Base-by-base conservation (phyloP, 345 rosid species). In the Passiflora organensis region DNA sequence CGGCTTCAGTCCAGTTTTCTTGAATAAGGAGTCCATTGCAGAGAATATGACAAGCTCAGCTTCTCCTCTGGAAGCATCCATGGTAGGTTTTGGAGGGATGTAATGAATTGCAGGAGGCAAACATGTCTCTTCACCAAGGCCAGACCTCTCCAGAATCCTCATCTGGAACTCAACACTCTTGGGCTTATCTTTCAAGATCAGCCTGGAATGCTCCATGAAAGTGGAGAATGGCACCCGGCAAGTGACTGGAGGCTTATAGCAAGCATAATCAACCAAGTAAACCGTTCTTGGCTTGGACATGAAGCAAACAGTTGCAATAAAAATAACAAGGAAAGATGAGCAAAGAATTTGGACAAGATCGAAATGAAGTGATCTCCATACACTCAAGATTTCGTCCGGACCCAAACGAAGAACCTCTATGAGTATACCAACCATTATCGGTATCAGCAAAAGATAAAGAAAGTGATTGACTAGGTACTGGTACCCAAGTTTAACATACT, bases 181-280 rank as follows among this genome's bases (percentile, higher is more conserved):
- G 13, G 72, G 72, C 19, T 84, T 83, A 4, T 81, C 38, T n/a
- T 63, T 64, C 44, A 75, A 41, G 24, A 72, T 79, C 14, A 78
- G 72, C 52, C 60, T 62, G 37, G 76, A 58, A 43, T 77, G 73
- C 51, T 84, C 91, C 20, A 66, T 32, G 59, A 77, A 76, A 51
- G 74, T 75, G 24, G 81, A 60, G 56, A 59, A 62, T 15, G 91
- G 84, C 38, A 81, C 36, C 17, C 87, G 79, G 62, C 56, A 58
- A 34, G 73, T 71, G 12, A 68, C 73, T 0, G 84, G 81, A 0
- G 91, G 77, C 23, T 71, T 66, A 56, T 79, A 77, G 64, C 87
- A 84, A 12, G 76, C 67, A 66, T 79, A 77, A 44, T 84, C 91
- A 5, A 84, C 80, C 5, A 84, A 72, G 59, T 73, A 79, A 21